Base-by-base conservation (phyloP, 2,329 filamentous ascomycete genomes). In the Aspergillus latus region DNA sequence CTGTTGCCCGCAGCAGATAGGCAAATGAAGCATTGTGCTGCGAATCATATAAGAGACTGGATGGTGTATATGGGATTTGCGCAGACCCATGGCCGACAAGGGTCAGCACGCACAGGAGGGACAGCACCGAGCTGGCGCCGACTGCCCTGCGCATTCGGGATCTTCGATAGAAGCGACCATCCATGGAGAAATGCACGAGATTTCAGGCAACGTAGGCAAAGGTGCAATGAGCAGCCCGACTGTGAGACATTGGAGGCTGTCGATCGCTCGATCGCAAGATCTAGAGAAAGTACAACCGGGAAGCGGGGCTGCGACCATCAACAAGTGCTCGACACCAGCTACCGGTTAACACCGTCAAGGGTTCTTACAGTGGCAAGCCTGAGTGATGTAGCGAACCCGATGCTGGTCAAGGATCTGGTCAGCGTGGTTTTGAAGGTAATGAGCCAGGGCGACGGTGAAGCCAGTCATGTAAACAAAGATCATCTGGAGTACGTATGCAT, bases 1-100 rank as follows among this genome's bases (percentile, higher is more conserved):
- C 74, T 32, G 74, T 76, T 10, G 88, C 82, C 34, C 81, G 78
- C 65, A 96, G 86, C 61, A 93, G 80, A 72, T 94, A 96, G 57
- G 86, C 85, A 32, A 84, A 69, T 15, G 84, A 78, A 21, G 76
- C 72, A 59, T 82, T 78, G 52, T 78, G 71, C 56, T 73, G 68
- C 5, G 82, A 78, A 13, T 75, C 72, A 45, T 85, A 80, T 56
- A 93, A 82, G 51, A 95, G 81, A 30, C 83, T 85, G 0, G 91
- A 91, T 2, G 90, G 88, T 54, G 87, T 86, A 76, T 95, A 96
- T 28, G 90, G 91, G 51, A 91, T 80, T 48, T 77, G 71, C 40
- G 76, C 74, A 52, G 65, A 58, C 46, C 54, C 61, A 34, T 61
- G 52, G 5, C 59, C 26, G 50, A 65, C 29, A 9, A 67, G 52